Evolutionary conservation across 2,329 filamentous ascomycete genomes (phyloP), one percentile per base, ranked within the genome.

Genomic region (Chaetothyriales sp.): DNA sequence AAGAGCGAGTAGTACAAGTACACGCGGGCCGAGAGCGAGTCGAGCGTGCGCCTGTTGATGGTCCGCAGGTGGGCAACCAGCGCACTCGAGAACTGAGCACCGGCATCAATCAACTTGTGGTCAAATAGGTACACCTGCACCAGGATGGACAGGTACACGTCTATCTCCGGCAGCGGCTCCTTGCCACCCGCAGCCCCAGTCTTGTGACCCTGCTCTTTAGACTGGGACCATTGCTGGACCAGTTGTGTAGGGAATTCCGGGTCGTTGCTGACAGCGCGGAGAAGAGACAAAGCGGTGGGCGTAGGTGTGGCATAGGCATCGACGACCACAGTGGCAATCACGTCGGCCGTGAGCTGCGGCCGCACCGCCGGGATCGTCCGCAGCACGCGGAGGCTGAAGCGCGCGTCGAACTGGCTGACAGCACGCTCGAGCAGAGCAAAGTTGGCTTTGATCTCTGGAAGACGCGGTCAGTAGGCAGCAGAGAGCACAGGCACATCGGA

Each of bases 1-100:
- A 96, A 96, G 61, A 96, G 76, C 20, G 87, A 87, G 71, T 87
- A 95, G 75, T 98, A 98, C 71, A 95, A 96, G 76, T 95, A 98
- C 56, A 90, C 88, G 69, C 93, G 93, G 58, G 90, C 88, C 53
- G 89, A 86, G 53, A 98, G 79, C 47, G 89, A 88, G 68, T 98
- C 92, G 55, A 98, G 74, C 20, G 92, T 96, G 61, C 92, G 83
- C 56, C 92, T 84, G 74, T 98, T 98, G 65, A 94, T 76, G 49
- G 81, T 77, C 63, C 93, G 87, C 66, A 96, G 83, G 64, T 84
- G 83, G 64, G 90, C 85, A 48, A 88, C 81, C 49, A 98, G 76
- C 61, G 81, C 80, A 59, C 80, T 79, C 26, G 92, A 96, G 70
- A 96, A 94, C 53, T 85, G 77, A 57, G 82, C 81, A 50, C 92